Evolutionary conservation across 345 rosid species (phyloP).

Genomic region (Ricinus communis): DNA sequence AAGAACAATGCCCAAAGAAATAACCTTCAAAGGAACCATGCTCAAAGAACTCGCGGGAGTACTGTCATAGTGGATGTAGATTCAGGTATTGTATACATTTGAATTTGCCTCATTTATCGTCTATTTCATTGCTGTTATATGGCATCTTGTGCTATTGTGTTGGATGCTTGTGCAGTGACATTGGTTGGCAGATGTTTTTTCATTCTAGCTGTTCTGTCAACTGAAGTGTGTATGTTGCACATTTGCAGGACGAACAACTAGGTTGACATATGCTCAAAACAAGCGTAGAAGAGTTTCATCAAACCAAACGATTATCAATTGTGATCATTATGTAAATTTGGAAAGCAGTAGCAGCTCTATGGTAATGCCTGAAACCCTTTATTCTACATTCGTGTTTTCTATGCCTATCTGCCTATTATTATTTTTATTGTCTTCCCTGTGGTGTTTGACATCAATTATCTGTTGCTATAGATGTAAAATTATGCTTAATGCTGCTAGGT

Average conservation of each 20-base stretch:
- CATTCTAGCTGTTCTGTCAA: neutral
- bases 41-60: conserved; percentile 46
- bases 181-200: neutral
- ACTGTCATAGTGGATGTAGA: conserved; percentile 58
- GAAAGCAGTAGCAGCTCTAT: conserved; percentile 38
- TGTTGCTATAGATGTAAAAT: neutral
- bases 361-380: conserved; percentile 33
- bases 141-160: neutral
- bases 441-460: neutral
- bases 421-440: neutral
- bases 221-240: conserved; percentile 14
- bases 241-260: conserved; percentile 33
- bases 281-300: conserved; percentile 48
- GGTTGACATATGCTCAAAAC: conserved; percentile 28
- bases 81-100: conserved; percentile 56
- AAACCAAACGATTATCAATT: conserved; percentile 30
- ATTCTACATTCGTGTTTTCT: neutral
- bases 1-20: conserved; percentile 61
- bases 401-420: neutral
- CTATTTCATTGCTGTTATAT: neutral
- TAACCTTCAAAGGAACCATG: conserved; percentile 55
- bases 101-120: neutral
- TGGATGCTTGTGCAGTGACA: neutral
- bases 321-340: conserved; percentile 51
- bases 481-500: neutral